These are phyloP conservation scores for Ophiorrhiza pumila DNA, from an alignment of 257 asterid genomes.

Conservation along the genomic window DNA sequence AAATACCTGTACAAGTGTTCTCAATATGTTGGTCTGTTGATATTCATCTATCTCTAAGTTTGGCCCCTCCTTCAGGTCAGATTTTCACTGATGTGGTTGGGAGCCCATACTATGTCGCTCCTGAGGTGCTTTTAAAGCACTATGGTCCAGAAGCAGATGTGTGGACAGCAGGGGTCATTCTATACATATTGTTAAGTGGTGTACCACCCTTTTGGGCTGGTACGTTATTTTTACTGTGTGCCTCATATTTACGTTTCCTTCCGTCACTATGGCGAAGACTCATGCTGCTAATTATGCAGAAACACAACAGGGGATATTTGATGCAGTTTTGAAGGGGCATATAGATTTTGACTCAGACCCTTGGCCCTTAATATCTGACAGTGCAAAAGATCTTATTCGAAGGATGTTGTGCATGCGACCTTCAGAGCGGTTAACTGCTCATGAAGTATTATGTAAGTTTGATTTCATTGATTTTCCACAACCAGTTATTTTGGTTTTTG, in stretches of 20 bases:
- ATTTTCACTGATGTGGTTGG: constrained; percentile 91
- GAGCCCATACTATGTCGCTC: constrained; percentile 95
- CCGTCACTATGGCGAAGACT: constrained; percentile 17
- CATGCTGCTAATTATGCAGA: constrained; percentile 43
- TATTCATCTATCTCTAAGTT: constrained; percentile 1
- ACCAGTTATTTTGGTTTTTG: background rate
- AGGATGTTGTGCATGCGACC: constrained; percentile 84
- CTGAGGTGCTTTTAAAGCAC: constrained; percentile 85
- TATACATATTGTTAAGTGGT: constrained; percentile 83
- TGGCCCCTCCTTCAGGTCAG: constrained; percentile 55
- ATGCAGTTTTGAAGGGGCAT: constrained; percentile 76
- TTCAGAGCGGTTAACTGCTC: constrained; percentile 77
- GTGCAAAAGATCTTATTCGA: constrained; percentile 80
- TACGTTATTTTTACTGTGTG: constrained; percentile 22
- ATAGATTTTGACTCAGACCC: constrained; percentile 83
- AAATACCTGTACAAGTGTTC: background rate
- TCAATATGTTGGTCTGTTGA: constrained; percentile 1
- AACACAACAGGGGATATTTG: constrained; percentile 86
- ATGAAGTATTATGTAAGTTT: constrained; percentile 77
- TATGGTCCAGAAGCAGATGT: constrained; percentile 96
- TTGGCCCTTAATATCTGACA: constrained; percentile 77
- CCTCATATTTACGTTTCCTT: background rate
- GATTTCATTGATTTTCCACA: constrained; percentile 5
- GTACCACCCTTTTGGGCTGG: constrained; percentile 99
- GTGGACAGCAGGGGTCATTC: constrained; percentile 95